Evolutionary conservation across 2,329 filamentous ascomycete species (phyloP), one percentile per base, ranked within the genome.

Genomic region (Thielaviopsis populi): DNA sequence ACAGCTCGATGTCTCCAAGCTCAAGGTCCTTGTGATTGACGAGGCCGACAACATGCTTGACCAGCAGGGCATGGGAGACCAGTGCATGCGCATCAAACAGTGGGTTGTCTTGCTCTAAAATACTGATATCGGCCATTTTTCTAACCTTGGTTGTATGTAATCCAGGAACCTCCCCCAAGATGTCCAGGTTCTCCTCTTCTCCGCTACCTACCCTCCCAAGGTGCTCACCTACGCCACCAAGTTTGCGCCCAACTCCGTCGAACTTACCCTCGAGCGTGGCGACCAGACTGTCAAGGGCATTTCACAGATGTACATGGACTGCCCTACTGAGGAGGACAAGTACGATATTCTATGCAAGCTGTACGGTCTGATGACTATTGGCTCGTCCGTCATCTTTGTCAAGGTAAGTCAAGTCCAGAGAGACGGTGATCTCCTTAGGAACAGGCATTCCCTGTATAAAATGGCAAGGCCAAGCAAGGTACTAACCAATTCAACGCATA

Each of bases 11-110:
- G 75, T 84, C 0, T 83, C 80, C 19, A 76, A 84, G 65, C 79
- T 99, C 69, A 89, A 85, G 73, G 82, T 95, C 8, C 81, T 99
- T 67, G 92, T 96, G 64, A 81, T 99, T 62, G 94, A 99, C 71
- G 94, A 99, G 77, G 94, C 94, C 65, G 94, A 99, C 77, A 97
- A 96, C 77, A 99, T 99, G 94, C 78, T 99, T 66, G 94, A 97
- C 72, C 87, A 92, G 75, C 90, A 96, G 75, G 92, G 94, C 61
- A 80, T 99, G 63, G 94, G 94, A 62, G 94, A 97, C 66, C 94
- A 99, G 76, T 97, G 92, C 74, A 83, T 91, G 69, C 85, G 91
- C 69, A 89, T 96, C 69, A 96, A 95, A 78, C 75, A 76, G 89
- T 94, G 75, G 70, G 84, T 76, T 15, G 19, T 37, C n/a, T 22